These are phyloP conservation scores for Scleroderma citrinum DNA, from an alignment of 768 basidiomycete species.

Conservation along the genomic window DNA sequence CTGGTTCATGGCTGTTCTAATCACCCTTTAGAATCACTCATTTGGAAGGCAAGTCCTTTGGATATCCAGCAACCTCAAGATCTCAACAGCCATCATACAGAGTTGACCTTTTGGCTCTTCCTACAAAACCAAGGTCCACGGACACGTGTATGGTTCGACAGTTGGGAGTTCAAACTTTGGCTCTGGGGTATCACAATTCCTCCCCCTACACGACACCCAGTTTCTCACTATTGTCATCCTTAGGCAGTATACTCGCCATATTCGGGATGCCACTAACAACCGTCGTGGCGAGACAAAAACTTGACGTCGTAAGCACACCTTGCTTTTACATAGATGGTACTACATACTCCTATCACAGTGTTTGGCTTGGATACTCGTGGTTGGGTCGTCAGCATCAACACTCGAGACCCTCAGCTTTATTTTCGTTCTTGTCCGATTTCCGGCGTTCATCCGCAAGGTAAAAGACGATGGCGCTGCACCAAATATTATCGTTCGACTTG, in stretches of 20 bases:
- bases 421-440: slow-evolving; percentile 67
- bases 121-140: slow-evolving; percentile 70
- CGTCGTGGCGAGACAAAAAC: slow-evolving; percentile 49
- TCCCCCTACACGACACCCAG: background rate
- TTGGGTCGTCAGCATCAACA: slow-evolving; percentile 61
- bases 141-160: slow-evolving; percentile 71
- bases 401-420: slow-evolving; percentile 63
- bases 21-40: slow-evolving; percentile 55
- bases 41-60: slow-evolving; percentile 54
- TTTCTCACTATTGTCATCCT: slow-evolving; percentile 10
- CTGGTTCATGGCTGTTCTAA: slow-evolving; percentile 3
- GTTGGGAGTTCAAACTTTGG: slow-evolving; percentile 76
- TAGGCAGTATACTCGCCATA: slow-evolving; percentile 60
- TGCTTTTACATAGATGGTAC: background rate
- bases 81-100: slow-evolving; percentile 30
- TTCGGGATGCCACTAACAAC: slow-evolving; percentile 70
- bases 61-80: slow-evolving; percentile 2
- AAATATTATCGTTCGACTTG: slow-evolving; percentile 64
- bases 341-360: slow-evolving; percentile 37
- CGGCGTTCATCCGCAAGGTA: slow-evolving; percentile 62
- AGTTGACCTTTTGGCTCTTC: slow-evolving; percentile 80
- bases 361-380: slow-evolving; percentile 70
- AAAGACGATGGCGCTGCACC: slow-evolving; percentile 71
- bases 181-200: slow-evolving; percentile 44
- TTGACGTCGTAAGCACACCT: slow-evolving; percentile 44